Conservation (phyloP, 805 yeast species). For the Komagataella pastoris region DNA sequence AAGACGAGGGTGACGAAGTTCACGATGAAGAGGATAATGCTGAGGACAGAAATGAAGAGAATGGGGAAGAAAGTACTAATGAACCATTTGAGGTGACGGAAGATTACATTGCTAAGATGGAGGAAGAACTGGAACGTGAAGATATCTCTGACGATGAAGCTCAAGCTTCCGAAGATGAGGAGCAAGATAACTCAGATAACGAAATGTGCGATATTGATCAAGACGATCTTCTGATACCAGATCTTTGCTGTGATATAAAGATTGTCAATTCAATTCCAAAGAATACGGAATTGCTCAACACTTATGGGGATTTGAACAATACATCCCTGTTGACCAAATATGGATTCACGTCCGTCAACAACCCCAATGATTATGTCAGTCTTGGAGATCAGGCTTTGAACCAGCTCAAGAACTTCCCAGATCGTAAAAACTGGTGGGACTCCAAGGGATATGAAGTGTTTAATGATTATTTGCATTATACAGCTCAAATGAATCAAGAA, state of each 20-base stretch:
- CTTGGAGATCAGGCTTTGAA: constrained; percentile 37
- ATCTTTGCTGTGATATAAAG: constrained; percentile 62
- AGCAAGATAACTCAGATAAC: constrained; percentile 5
- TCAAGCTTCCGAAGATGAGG: constrained; percentile 11
- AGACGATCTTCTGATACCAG: constrained; percentile 23
- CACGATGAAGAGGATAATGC: constrained; percentile 1
- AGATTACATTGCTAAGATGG: constrained; percentile 17
- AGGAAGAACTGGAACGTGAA: constrained; percentile 9
- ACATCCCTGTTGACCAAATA: constrained; percentile 57
- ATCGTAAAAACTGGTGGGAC: constrained; percentile 35
- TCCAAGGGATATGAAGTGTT: constrained; percentile 25
- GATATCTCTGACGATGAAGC: constrained; percentile 10
- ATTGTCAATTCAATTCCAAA: constrained; percentile 26
- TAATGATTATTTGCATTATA: constrained; percentile 6
- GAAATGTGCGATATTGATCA: constrained; percentile 11
- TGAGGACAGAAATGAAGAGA: not conserved
- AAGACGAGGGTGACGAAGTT: constrained; percentile 1
- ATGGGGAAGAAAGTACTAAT: not conserved
- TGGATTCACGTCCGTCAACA: constrained; percentile 55
- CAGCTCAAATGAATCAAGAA: constrained; percentile 6
- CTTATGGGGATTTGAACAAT: constrained; percentile 69
- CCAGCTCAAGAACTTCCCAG: constrained; percentile 16
- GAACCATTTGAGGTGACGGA: constrained; percentile 15
- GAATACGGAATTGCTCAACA: constrained; percentile 61
- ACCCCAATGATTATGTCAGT: constrained; percentile 41